Conservation (phyloP, 2,329 filamentous ascomycete species). For the Alternaria triticimaculans region DNA sequence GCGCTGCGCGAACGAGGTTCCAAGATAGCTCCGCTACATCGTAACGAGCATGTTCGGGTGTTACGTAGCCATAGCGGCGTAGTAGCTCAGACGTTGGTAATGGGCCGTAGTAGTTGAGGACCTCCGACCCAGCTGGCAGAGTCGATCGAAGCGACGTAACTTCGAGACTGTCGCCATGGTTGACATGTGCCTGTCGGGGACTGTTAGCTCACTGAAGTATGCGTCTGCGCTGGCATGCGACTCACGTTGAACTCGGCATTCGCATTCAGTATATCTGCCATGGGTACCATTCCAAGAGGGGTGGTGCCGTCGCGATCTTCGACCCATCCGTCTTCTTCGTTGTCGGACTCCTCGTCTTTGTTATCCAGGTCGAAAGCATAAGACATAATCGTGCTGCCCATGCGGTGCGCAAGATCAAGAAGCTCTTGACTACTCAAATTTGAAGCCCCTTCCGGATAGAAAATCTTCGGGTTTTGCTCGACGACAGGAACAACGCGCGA, state of each 20-base stretch:
- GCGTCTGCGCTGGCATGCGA: background rate
- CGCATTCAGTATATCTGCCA: conserved; percentile 34
- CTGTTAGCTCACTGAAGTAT: background rate
- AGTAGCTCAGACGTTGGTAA: conserved; percentile 31
- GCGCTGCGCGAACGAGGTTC: conserved; percentile 14
- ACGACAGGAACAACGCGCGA: conserved; percentile 23
- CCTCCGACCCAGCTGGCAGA: conserved; percentile 19
- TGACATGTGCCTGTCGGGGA: conserved; percentile 24
- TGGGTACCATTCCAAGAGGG: conserved; percentile 34
- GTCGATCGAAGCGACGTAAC: background rate
- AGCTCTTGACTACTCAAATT: conserved; percentile 16
- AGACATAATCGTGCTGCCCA: conserved; percentile 33
- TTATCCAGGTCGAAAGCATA: conserved; percentile 33
- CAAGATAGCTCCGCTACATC: conserved; percentile 28
- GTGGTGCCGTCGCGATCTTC: conserved; percentile 30
- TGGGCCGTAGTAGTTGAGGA: conserved; percentile 34
- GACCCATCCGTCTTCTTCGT: conserved; percentile 33
- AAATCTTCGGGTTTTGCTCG: conserved; percentile 11
- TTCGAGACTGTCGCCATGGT: conserved; percentile 24
- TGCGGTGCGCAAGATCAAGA: conserved; percentile 27
- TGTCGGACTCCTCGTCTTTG: conserved; percentile 22
- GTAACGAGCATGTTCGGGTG: conserved; percentile 27
- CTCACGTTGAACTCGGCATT: conserved; percentile 34
- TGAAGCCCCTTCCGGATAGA: conserved; percentile 12
- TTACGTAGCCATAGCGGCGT: conserved; percentile 31